phyloP scores from a whole-genome alignment of 257 asterid species.

The Capsicum pubescens region DNA sequence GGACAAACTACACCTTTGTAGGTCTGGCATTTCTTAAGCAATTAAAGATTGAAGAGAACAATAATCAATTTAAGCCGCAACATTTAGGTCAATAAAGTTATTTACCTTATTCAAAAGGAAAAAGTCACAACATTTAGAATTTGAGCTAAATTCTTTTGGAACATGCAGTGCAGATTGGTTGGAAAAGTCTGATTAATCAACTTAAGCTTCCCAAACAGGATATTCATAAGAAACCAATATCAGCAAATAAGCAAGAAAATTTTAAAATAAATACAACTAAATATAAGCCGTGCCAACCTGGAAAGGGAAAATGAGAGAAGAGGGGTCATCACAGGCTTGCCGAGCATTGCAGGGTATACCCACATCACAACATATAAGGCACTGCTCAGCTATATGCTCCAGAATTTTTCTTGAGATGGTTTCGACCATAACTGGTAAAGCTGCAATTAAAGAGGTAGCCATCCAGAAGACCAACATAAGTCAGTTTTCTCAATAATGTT shows the following conservation, averaged over 20 bases:
- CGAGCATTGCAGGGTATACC: constrained; percentile 90
- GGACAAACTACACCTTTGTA: constrained; percentile 27
- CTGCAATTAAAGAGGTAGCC: constrained; percentile 49
- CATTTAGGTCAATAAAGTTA: background rate
- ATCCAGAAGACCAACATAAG: background rate
- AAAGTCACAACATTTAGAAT: background rate
- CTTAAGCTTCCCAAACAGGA: constrained; percentile 9
- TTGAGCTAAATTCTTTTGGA: constrained; percentile 1
- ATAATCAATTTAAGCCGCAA: background rate
- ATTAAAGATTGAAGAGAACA: background rate
- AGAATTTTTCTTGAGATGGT: constrained; percentile 68
- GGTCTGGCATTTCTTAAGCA: background rate
- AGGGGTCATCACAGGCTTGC: constrained; percentile 73
- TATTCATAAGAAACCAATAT: background rate
- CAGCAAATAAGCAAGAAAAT: background rate
- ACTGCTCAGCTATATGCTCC: constrained; percentile 85
- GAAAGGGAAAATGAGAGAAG: constrained; percentile 88
- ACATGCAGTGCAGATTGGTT: constrained; percentile 9
- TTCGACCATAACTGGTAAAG: constrained; percentile 87
- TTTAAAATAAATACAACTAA: background rate
- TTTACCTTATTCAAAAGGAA: background rate
- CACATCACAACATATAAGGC: constrained; percentile 87
- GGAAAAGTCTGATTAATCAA: background rate
- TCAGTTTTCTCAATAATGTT: background rate
- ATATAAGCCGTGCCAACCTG: constrained; percentile 56